Evolutionary conservation across 306 rosid species (phyloP).

Genomic region (Casuarina cunninghamiana): DNA sequence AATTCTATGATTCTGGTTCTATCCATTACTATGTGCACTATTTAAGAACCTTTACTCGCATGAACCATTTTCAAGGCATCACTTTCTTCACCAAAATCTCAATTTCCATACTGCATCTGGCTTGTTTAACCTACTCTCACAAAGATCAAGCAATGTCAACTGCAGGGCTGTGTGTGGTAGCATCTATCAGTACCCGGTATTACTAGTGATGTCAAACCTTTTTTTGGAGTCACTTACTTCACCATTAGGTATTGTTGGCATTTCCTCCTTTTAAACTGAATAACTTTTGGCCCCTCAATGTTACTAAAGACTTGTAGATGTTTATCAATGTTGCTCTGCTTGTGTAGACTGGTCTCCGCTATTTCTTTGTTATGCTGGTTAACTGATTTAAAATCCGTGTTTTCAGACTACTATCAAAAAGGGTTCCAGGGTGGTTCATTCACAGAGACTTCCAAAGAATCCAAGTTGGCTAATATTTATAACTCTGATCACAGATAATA

Average conservation of each 20-base stretch:
- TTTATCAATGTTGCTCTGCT: background rate
- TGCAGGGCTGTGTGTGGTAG: too few relatives aligned
- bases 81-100: too few relatives aligned
- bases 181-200: background rate
- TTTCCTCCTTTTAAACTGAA: background rate
- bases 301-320: background rate
- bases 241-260: background rate
- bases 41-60: too few relatives aligned
- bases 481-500: background rate
- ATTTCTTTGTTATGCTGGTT: constrained; percentile 12
- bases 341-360: background rate
- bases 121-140: too few relatives aligned
- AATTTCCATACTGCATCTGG: too few relatives aligned
- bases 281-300: background rate
- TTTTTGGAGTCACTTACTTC: background rate
- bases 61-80: too few relatives aligned
- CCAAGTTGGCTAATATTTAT: constrained; percentile 46
- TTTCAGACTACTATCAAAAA: constrained; percentile 70
- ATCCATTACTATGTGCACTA: too few relatives aligned
- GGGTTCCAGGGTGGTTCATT: constrained; percentile 94
- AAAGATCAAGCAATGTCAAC: too few relatives aligned
- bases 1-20: too few relatives aligned
- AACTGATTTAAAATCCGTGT: constrained; percentile 10
- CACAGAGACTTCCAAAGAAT: constrained; percentile 51
- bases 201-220: background rate